Conservation (phyloP, 345 rosid genomes). For the Balakata baccata region DNA sequence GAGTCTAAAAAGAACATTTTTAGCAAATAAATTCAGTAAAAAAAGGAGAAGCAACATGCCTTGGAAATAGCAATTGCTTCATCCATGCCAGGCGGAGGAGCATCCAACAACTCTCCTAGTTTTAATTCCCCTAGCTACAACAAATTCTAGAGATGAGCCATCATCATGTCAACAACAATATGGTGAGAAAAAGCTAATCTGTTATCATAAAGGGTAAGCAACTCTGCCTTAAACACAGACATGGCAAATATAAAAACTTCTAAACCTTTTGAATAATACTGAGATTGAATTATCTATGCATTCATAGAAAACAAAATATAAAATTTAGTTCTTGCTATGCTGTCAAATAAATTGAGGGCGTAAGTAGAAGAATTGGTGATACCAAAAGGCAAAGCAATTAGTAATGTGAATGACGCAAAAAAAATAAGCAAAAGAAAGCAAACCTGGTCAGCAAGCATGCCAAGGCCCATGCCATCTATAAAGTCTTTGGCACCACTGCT, state of each 20-base stretch:
- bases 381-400: background rate
- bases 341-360: background rate
- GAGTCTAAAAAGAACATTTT: constrained; percentile 6
- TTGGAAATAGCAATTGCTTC: constrained; percentile 76
- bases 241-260: background rate
- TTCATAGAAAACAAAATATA: background rate
- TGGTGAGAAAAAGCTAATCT: background rate
- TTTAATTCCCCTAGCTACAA: constrained; percentile 65
- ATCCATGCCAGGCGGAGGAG: constrained; percentile 72
- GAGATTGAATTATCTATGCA: background rate
- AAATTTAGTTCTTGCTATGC: background rate
- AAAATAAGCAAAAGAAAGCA: background rate
- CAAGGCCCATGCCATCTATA: constrained; percentile 77
- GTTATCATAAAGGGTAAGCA: background rate
- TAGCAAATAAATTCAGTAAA: background rate
- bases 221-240: constrained; percentile 2
- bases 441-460: constrained; percentile 75
- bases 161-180: background rate
- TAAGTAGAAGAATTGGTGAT: background rate
- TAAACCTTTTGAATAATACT: background rate
- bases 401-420: background rate
- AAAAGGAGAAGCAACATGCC: constrained; percentile 33
- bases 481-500: constrained; percentile 51
- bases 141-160: constrained; percentile 1
- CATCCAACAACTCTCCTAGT: constrained; percentile 64